Base-by-base conservation (phyloP, 139 green algal species). In the Chlorella ohadii region DNA sequence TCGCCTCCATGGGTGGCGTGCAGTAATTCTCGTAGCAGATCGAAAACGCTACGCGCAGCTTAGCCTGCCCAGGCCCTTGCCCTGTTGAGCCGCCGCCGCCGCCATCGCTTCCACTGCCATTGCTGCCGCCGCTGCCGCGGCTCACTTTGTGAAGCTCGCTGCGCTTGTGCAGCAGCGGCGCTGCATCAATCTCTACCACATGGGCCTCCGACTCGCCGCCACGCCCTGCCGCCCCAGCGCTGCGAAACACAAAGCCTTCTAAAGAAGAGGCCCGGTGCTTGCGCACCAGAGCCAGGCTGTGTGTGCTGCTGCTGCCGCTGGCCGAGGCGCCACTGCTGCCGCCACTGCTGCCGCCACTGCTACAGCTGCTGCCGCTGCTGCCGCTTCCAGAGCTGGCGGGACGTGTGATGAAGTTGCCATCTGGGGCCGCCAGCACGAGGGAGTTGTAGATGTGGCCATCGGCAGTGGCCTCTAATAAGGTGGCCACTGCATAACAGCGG, bases 371-470 rank as follows among this genome's bases (percentile, higher is more conserved):
- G 27, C 7, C 34, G 4, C 4, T 31, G 23, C n/a, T 17, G 20
- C 28, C 3, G 38, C 9, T 4, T 36, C 7, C 67, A 20, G 6
- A 19, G 38, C 36, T 23, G 11, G 16, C 68, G 1, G 33, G 68
- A 1, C 27, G 68, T 41, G 38, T 39, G 4, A 76, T 27, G 9
- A 76, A 76, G 25, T 20, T 57, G 36, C 68, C 68, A 36, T 76
- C 38, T 13, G 68, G 68, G 15, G 68, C 68, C 1, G 68, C 68
- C 36, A 76, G 68, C 36, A 76, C 68, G 2, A 76, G 41, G 0
- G 68, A 55, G 68, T 76, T 76, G 68, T 76, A 76, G 38, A 76
- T 57, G 68, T 76, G 68, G 7, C 68, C 68, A 11, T 76, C 68
- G 3, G 5, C 0, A 2, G 68, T 76, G 38, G 68, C 68, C 38